Evolutionary conservation across 1,284 basidiomycete species (phyloP).

Genomic region (Blastosporella zonata): DNA sequence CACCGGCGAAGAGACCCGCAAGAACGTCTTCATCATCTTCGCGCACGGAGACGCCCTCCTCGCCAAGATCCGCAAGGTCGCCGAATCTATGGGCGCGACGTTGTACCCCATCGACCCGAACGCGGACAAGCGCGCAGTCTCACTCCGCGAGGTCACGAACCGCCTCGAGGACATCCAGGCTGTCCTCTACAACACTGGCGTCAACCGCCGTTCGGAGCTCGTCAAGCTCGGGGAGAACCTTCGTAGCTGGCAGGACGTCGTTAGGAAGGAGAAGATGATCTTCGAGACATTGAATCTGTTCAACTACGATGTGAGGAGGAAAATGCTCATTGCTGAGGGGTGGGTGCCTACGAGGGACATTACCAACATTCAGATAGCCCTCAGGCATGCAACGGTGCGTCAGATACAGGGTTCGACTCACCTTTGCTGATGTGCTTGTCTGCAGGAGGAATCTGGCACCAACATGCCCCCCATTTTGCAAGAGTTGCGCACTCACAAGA

Average conservation of each 20-base stretch:
- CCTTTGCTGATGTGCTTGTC: not conserved
- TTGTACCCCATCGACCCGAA: constrained; percentile 96
- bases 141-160: constrained; percentile 84
- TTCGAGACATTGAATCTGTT: constrained; percentile 94
- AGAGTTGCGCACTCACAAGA: constrained; percentile 87
- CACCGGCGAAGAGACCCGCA: constrained; percentile 81
- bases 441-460: constrained; percentile 89
- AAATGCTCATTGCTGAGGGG: constrained; percentile 96
- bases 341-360: constrained; percentile 97
- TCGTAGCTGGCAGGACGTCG: constrained; percentile 91
- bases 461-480: constrained; percentile 91
- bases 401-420: constrained; percentile 2
- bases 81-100: constrained; percentile 97
- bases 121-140: constrained; percentile 87
- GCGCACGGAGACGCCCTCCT: constrained; percentile 94
- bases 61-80: constrained; percentile 97
- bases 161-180: constrained; percentile 93
- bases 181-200: constrained; percentile 88
- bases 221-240: constrained; percentile 85
- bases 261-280: constrained; percentile 93
- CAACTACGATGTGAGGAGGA: constrained; percentile 90
- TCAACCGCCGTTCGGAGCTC: constrained; percentile 84
- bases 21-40: constrained; percentile 99
- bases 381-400: constrained; percentile 87
- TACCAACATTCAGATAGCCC: constrained; percentile 80